phyloP scores from a whole-genome alignment of 768 basidiomycete species.

The Trametes sanguinea region DNA sequence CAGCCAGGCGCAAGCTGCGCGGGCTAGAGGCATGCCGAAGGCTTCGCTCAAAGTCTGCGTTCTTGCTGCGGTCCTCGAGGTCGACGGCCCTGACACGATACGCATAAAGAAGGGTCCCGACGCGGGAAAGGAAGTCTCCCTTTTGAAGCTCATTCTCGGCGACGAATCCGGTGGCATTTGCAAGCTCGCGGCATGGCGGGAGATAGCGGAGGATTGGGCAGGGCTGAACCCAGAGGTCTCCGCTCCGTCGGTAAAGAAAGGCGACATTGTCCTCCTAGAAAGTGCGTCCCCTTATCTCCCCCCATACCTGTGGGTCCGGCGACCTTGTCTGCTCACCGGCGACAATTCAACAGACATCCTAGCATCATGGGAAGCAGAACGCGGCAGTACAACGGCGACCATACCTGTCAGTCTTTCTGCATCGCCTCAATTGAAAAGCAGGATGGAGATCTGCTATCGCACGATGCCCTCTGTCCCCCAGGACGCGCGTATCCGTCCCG shows the following conservation, averaged over 20 bases:
- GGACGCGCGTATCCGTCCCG: constrained; percentile 66
- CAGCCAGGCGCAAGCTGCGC: constrained; percentile 20
- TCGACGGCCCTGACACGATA: constrained; percentile 74
- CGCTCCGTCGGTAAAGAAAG: constrained; percentile 51
- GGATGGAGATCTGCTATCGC: constrained; percentile 72
- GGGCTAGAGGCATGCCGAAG: constrained; percentile 26
- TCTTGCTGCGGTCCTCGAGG: constrained; percentile 69
- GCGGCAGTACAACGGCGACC: constrained; percentile 7
- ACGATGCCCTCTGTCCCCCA: constrained; percentile 66
- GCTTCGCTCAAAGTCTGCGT: constrained; percentile 54
- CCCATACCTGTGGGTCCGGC: not conserved
- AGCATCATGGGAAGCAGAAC: constrained; percentile 44
- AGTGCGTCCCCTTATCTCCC: constrained; percentile 45
- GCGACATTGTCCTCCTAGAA: constrained; percentile 71
- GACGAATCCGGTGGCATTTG: constrained; percentile 70
- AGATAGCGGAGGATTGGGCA: constrained; percentile 74
- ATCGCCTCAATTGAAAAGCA: constrained; percentile 65
- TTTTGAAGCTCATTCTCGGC: constrained; percentile 72
- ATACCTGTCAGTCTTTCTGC: constrained; percentile 58
- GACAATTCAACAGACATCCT: constrained; percentile 48
- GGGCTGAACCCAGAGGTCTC: constrained; percentile 40
- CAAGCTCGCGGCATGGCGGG: constrained; percentile 79
- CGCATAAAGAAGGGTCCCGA: constrained; percentile 67
- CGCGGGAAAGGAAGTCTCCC: constrained; percentile 65
- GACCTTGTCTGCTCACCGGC: not conserved